Evolutionary conservation across 169 alveolate genomes (phyloP), one percentile per base, ranked within the genome.

Genomic region (Perkinsus olseni): DNA sequence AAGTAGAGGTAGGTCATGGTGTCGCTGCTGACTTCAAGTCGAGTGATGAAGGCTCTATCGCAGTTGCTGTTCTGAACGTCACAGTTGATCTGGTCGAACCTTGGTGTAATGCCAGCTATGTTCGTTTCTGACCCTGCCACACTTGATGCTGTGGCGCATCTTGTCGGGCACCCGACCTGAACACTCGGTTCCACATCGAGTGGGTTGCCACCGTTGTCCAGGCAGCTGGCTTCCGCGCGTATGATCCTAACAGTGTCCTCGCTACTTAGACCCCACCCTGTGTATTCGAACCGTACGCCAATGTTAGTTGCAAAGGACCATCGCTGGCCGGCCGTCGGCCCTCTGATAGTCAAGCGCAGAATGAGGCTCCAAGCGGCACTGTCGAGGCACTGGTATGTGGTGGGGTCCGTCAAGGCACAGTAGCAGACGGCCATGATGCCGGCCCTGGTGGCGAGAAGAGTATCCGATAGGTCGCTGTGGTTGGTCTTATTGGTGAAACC

Each of bases 381-480:
- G 74, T 91, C 93, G 39, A 3, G 38, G 39, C 93, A 91, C 38
- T 62, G 82, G 39, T 48, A 39, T 11, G 82, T 91, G 31, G 31
- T 17, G 31, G 82, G 31, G 8, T 21, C 82, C 21, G 93, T 62
- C 82, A 48, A 40, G 40, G 48, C 74, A 37, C 93, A 91, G 74
- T 91, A 91, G 74, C 93, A 91, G 28, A 91, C 39, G 82, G 93
- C 93, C 93, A 91, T 62, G 38, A 91, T 39, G 1, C 93, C 93
- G 31, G 93, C 93, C n/a, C 39, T 38, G 34, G 82, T 62, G 31
- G 82, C 82, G 17, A 62, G 82, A 13, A 62, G 82, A 21, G 82
- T 62, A 4, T 62, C 82, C 28, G 82, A 62, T 3, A 62, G 31
- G 82, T 62, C 82, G 82, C 4, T 24, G 31, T 62, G 17, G 82